phyloP scores from a whole-genome alignment of 1,139 yeast species.

The Protomyces macrosporus region DNA sequence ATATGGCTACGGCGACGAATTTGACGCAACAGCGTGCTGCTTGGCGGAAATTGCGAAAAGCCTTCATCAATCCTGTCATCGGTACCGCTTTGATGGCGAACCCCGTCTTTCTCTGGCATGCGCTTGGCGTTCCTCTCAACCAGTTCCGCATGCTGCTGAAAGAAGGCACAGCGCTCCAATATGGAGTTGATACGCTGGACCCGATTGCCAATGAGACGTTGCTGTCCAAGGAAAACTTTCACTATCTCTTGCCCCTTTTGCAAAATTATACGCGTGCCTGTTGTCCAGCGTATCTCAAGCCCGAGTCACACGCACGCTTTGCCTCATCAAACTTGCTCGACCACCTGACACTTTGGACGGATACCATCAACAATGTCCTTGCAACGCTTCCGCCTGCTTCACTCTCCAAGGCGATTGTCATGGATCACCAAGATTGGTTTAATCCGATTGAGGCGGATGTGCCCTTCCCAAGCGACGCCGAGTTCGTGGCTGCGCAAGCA shows the following conservation, averaged over 20 bases:
- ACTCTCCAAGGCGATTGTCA: conserved; percentile 69
- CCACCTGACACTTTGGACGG: conserved; percentile 71
- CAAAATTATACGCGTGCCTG: conserved; percentile 59
- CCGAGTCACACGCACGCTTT: conserved; percentile 53
- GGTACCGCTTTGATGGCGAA: conserved; percentile 68
- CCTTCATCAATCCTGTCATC: conserved; percentile 63
- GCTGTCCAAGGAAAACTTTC: conserved; percentile 68
- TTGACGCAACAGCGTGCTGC: conserved; percentile 57
- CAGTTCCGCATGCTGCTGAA: conserved; percentile 73
- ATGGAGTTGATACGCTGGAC: conserved; percentile 71
- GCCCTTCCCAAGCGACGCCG: conserved; percentile 44
- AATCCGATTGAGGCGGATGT: not conserved
- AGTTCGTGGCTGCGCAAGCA: conserved; percentile 28
- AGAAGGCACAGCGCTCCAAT: conserved; percentile 52
- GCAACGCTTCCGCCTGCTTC: conserved; percentile 58
- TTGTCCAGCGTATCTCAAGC: conserved; percentile 71
- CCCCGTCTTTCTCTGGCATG: conserved; percentile 78
- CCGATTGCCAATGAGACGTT: conserved; percentile 62
- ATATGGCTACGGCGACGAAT: conserved; percentile 55
- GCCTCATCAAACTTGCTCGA: conserved; percentile 46
- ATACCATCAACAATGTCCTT: conserved; percentile 68
- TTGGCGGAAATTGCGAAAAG: conserved; percentile 64
- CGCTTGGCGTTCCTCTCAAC: conserved; percentile 78
- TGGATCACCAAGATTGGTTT: conserved; percentile 95
- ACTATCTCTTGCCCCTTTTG: conserved; percentile 63